A percentile compares a stretch with the other conserved stretches of the same genome.
Conservation (phyloP, 2,329 filamentous ascomycete species). For the Xylariales sp. region DNA sequence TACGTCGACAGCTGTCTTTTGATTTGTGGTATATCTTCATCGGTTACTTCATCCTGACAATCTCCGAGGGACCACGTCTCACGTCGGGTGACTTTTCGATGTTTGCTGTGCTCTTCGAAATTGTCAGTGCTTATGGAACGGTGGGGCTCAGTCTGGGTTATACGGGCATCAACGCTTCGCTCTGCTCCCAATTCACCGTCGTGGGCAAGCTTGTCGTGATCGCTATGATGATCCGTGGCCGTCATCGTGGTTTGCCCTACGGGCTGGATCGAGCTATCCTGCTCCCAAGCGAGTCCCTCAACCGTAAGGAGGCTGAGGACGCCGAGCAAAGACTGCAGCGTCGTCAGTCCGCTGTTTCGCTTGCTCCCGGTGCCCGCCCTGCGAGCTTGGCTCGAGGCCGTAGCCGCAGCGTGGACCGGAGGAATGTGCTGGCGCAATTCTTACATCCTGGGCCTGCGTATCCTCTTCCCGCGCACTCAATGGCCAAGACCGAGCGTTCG, state of each 20-base stretch:
- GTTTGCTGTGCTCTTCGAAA: conserved; percentile 74
- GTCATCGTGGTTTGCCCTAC: conserved; percentile 65
- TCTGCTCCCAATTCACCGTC: conserved; percentile 74
- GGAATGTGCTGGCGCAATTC: conserved; percentile 21
- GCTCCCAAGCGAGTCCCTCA: conserved; percentile 52
- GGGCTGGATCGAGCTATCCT: conserved; percentile 59
- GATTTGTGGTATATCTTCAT: conserved; percentile 97
- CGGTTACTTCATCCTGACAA: conserved; percentile 87
- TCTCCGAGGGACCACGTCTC: conserved; percentile 74
- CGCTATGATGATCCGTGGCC: conserved; percentile 65
- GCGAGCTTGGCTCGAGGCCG: conserved; percentile 19
- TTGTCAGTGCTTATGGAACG: conserved; percentile 88
- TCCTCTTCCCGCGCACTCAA: conserved; percentile 12
- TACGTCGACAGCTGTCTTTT: conserved; percentile 90
- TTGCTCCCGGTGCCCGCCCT: conserved; percentile 15
- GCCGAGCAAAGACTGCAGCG: conserved; percentile 32
- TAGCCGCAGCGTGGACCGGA: conserved; percentile 24
- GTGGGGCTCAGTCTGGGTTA: conserved; percentile 90
- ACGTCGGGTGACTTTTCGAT: conserved; percentile 59
- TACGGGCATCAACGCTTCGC: conserved; percentile 67
- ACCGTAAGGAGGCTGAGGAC: conserved; percentile 48
- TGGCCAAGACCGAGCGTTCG: conserved; percentile 15
- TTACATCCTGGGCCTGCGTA: conserved; percentile 26
- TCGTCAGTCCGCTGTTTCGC: conserved; percentile 30
- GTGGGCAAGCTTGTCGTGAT: conserved; percentile 67